These are phyloP conservation scores for Fusarium sublunatum DNA, from an alignment of 2,329 filamentous ascomycete species.

Conservation along the genomic window DNA sequence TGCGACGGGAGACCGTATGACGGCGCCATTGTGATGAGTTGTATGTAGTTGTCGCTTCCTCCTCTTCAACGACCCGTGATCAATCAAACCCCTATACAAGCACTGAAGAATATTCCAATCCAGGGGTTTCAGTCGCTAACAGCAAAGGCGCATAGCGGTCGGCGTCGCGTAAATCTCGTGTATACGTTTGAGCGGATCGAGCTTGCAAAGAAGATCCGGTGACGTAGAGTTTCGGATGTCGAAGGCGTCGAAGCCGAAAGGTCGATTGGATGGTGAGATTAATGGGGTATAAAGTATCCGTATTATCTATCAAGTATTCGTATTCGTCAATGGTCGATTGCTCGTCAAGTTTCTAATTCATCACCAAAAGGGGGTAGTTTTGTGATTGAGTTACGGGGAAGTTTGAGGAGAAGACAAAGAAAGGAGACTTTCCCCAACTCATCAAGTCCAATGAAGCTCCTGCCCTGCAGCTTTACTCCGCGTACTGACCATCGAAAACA, in stretches of 20 bases:
- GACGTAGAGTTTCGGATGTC: constrained; percentile 18
- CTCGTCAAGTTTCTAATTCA: constrained; percentile 33
- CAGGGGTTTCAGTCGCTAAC: constrained; percentile 30
- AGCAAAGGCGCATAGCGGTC: constrained; percentile 45
- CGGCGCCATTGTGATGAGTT: constrained; percentile 56
- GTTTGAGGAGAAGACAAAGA: constrained; percentile 20
- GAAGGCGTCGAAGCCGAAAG: constrained; percentile 12
- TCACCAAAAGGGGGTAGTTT: constrained; percentile 36
- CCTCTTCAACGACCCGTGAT: constrained; percentile 19
- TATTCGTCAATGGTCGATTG: constrained; percentile 25
- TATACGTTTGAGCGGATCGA: constrained; percentile 11
- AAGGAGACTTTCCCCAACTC: constrained; percentile 28
- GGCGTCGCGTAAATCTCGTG: constrained; percentile 3
- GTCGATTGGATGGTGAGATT: constrained; percentile 18
- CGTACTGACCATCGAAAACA: constrained; percentile 25
- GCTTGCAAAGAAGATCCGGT: constrained; percentile 19
- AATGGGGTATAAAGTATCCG: too few relatives aligned
- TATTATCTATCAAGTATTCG: constrained; percentile 17
- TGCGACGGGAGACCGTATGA: constrained; percentile 56
- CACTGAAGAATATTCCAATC: constrained; percentile 31
- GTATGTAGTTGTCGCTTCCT: constrained; percentile 10
- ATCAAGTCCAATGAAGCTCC: constrained; percentile 22
- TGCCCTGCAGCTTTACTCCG: constrained; percentile 23
- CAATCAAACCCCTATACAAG: constrained; percentile 5
- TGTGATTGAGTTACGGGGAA: constrained; percentile 11